These are phyloP conservation scores for Cladophialophora yegresii DNA, from an alignment of 2,329 filamentous ascomycete genomes.

Conservation along the genomic window DNA sequence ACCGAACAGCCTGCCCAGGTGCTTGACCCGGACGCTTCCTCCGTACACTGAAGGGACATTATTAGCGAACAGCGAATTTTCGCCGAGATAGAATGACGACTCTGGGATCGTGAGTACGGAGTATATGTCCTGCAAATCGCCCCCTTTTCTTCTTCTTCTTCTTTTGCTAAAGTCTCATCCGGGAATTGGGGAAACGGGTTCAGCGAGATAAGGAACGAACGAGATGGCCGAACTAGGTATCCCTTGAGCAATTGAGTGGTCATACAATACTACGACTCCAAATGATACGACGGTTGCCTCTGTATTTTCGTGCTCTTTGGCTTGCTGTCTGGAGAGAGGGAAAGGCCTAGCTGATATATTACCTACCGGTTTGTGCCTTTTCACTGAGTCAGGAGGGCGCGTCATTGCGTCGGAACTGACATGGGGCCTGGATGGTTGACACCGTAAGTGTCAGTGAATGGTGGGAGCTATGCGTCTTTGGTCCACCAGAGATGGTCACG, in stretches of 20 bases:
- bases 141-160: too few relatives aligned
- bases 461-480: neutral
- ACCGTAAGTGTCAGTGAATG: neutral
- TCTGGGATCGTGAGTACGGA: too few relatives aligned
- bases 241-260: neutral
- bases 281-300: neutral
- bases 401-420: neutral
- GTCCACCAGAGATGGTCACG: neutral
- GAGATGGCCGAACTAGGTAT: slow-evolving; percentile 9
- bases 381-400: neutral
- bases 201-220: slow-evolving; percentile 2
- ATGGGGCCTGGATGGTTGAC: neutral
- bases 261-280: neutral
- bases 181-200: slow-evolving; percentile 7
- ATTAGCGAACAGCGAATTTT: too few relatives aligned
- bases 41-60: too few relatives aligned
- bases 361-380: neutral
- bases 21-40: too few relatives aligned
- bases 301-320: neutral
- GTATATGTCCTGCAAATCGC: too few relatives aligned
- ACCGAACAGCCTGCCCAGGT: too few relatives aligned
- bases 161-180: slow-evolving; percentile 1
- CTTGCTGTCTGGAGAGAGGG: neutral
- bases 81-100: too few relatives aligned
- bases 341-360: neutral